Evolutionary conservation across 257 asterid genomes (phyloP), one percentile per base, ranked within the genome.

Genomic region (Solanum medicagineum): DNA sequence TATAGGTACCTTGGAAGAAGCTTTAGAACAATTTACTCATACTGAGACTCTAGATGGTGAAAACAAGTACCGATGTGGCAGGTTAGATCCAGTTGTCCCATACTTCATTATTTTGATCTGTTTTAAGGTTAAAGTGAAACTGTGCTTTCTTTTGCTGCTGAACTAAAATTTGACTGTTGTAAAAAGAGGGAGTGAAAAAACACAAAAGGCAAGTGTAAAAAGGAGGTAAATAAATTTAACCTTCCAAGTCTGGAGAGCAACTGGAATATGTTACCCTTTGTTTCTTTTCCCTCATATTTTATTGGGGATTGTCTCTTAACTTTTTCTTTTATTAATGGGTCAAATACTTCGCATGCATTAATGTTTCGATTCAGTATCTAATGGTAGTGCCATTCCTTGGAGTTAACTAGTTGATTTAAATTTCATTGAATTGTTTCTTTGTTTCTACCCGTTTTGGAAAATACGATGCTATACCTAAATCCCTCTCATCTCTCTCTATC

Each of bases 11-110:
- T 85, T 95, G 85, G 97, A 95, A 88, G 98, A 91, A 80, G 97
- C 98, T 66, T 87, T 94, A 59, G 86, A 84, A 19, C 97, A 91
- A 68, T 95, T 91, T 88, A 93, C 97, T 70, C 94, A 55, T 87
- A 90, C 97, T 0, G 98, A 95, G 91, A 91, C 87, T 63, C 87
- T 95, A 80, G 98, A 94, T 90, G 98, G 98, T 53, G 98, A 95
- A 90, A 94, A 95, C 84, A 94, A 94, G 90, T 95, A 95, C 90
- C 87, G 85, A 6, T 95, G 98, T 85, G 88, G 89, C 95, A 93
- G 98, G 98, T 95, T 71, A 40, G 93, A 77, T 77, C 22, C 11
- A 24, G 66, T 62, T 16, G 63, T 62, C 29, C 36, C 40, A 10
- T 77, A 4, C 65, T 16, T 75, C 29, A 16, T 32, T 73, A 36